phyloP scores from a whole-genome alignment of 1,284 basidiomycete genomes.

The Ustilago xerochloae region DNA sequence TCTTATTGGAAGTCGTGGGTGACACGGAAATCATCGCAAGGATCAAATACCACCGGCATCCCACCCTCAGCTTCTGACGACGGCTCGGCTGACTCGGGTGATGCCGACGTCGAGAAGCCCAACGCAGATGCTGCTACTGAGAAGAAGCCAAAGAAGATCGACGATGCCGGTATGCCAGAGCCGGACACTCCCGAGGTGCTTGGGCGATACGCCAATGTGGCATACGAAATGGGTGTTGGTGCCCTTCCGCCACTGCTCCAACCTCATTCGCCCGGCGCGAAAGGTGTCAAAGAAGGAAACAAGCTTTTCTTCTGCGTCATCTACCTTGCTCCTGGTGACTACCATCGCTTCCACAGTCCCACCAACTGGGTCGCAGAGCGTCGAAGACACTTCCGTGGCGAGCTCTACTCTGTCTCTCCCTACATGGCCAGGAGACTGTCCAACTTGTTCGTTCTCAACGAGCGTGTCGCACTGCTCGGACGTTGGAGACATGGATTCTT shows the following conservation, averaged over 20 bases:
- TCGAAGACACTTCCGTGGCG: constrained; percentile 93
- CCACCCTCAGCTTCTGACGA: constrained; percentile 1
- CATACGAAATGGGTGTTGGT: constrained; percentile 63
- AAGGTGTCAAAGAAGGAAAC: constrained; percentile 73
- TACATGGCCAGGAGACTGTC: constrained; percentile 92
- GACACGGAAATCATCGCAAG: constrained; percentile 4
- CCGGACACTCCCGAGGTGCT: constrained; percentile 66
- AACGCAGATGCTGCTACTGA: constrained; percentile 67
- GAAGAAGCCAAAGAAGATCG: constrained; percentile 45
- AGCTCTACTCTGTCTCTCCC: constrained; percentile 95
- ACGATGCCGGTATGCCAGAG: constrained; percentile 66
- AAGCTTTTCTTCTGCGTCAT: constrained; percentile 92
- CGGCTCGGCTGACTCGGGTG: constrained; percentile 18
- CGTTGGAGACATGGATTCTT: constrained; percentile 97
- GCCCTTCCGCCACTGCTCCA: constrained; percentile 63
- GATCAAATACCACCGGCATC: constrained; percentile 22
- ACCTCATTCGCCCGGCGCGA: constrained; percentile 51
- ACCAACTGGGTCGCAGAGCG: constrained; percentile 97
- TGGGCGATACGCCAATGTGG: constrained; percentile 64
- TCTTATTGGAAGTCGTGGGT: constrained; percentile 45
- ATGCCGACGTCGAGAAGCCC: constrained; percentile 44
- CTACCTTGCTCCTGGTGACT: constrained; percentile 98
- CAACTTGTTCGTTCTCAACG: constrained; percentile 96
- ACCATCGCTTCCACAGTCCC: constrained; percentile 96
- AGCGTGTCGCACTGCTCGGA: constrained; percentile 95